Evolutionary conservation across 805 yeast species (phyloP).

Genomic region (Zygosaccharomyces bisporus): DNA sequence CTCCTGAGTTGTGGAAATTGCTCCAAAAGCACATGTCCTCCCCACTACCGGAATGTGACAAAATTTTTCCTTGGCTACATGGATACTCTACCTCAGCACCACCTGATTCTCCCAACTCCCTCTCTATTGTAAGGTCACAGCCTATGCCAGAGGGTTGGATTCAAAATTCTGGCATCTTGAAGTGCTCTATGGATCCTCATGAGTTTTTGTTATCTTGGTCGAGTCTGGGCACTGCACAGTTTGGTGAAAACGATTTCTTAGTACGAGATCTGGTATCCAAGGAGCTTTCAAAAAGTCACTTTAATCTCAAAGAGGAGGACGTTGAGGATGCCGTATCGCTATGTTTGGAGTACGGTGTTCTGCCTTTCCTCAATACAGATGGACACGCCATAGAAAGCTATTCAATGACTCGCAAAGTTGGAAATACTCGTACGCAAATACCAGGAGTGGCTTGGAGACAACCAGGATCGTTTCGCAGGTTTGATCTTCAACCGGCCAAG

Average conservation of each 20-base stretch:
- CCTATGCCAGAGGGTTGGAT: slow-evolving; percentile 17
- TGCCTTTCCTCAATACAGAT: slow-evolving; percentile 43
- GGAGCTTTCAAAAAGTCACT: slow-evolving; percentile 9
- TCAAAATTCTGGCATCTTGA: slow-evolving; percentile 42
- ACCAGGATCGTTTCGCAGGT: slow-evolving; percentile 77
- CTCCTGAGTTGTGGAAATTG: slow-evolving; percentile 14
- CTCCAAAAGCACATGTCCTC: slow-evolving; percentile 13
- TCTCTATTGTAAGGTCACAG: slow-evolving; percentile 33
- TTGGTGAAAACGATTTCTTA: slow-evolving; percentile 20
- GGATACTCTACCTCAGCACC: slow-evolving; percentile 59
- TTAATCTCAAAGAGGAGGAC: slow-evolving; percentile 27
- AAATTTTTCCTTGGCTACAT: slow-evolving; percentile 89
- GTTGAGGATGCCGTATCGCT: slow-evolving; percentile 22
- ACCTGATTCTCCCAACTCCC: slow-evolving; percentile 47
- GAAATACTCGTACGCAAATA: slow-evolving; percentile 10
- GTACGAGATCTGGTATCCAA: slow-evolving; percentile 14
- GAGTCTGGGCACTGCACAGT: slow-evolving; percentile 38
- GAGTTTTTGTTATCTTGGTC: slow-evolving; percentile 54
- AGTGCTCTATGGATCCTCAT: slow-evolving; percentile 50
- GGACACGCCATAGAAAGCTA: slow-evolving; percentile 27
- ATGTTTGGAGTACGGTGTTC: slow-evolving; percentile 31
- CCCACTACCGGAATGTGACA: slow-evolving; percentile 58
- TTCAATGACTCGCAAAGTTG: slow-evolving; percentile 14
- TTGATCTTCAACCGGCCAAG: slow-evolving; percentile 82
- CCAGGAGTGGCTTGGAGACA: slow-evolving; percentile 33